These are phyloP conservation scores for Populus simonii DNA, from an alignment of 345 rosid genomes.

Conservation along the genomic window DNA sequence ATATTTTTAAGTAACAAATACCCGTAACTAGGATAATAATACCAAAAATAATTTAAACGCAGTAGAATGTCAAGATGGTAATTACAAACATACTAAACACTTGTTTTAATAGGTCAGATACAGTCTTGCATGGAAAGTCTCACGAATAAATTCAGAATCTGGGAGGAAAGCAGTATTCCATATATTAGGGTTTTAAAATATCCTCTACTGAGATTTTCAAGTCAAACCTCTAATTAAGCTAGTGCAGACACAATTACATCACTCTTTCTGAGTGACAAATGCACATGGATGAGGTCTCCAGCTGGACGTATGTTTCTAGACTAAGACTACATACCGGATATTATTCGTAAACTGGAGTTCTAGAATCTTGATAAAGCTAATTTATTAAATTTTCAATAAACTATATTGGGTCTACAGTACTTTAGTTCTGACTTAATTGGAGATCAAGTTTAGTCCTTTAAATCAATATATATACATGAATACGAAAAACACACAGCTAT, in stretches of 20 bases:
- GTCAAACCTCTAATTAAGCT: not conserved
- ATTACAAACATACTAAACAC: not conserved
- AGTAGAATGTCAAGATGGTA: not conserved
- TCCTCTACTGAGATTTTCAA: not conserved
- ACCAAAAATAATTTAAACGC: not conserved
- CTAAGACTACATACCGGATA: not conserved
- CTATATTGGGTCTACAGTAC: too few species aligned
- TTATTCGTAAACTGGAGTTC: not conserved
- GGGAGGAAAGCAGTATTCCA: not conserved
- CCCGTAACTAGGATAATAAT: too few species aligned
- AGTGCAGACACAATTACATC: not conserved
- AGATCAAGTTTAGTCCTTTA: too few species aligned
- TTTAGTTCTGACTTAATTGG: too few species aligned
- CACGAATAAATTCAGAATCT: not conserved
- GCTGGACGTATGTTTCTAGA: too few species aligned
- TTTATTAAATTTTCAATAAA: too few species aligned
- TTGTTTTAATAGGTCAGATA: not conserved
- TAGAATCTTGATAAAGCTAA: not conserved
- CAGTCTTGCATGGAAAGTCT: not conserved
- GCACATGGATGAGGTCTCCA: not conserved
- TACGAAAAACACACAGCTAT: too few species aligned
- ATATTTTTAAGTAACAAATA: too few species aligned
- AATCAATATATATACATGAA: too few species aligned
- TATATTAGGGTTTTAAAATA: not conserved
- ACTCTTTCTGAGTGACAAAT: not conserved